These are phyloP conservation scores for Steccherinum ochraceum DNA, from an alignment of 768 basidiomycete species.

Conservation along the genomic window DNA sequence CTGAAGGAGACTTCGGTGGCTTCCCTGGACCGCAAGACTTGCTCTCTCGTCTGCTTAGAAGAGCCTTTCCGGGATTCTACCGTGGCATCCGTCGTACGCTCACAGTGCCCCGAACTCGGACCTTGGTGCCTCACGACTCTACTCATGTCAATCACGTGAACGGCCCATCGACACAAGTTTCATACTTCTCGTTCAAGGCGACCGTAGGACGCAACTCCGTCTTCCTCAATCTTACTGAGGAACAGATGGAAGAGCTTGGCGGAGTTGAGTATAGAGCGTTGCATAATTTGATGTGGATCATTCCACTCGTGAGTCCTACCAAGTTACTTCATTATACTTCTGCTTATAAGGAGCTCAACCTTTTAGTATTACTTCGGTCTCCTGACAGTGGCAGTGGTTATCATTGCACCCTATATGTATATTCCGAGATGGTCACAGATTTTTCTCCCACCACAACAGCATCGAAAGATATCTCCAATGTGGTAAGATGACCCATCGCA, in stretches of 20 bases:
- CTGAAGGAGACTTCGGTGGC: slow-evolving; percentile 18
- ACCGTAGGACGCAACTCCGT: slow-evolving; percentile 69
- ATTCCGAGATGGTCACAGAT: slow-evolving; percentile 30
- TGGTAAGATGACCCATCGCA: slow-evolving; percentile 33
- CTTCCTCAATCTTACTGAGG: slow-evolving; percentile 60
- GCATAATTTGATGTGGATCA: slow-evolving; percentile 71
- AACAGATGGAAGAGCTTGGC: slow-evolving; percentile 83
- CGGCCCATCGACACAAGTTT: slow-evolving; percentile 38
- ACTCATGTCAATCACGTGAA: slow-evolving; percentile 24
- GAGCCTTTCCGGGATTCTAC: slow-evolving; percentile 53
- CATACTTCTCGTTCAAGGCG: slow-evolving; percentile 79
- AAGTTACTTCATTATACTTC: background rate
- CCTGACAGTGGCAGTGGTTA: slow-evolving; percentile 35
- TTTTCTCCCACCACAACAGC: slow-evolving; percentile 30
- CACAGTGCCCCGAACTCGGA: slow-evolving; percentile 66
- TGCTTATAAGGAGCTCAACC: background rate
- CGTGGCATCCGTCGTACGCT: slow-evolving; percentile 55
- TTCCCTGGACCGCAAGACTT: slow-evolving; percentile 27
- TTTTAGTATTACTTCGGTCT: slow-evolving; percentile 39
- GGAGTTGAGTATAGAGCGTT: slow-evolving; percentile 88
- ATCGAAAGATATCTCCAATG: slow-evolving; percentile 31
- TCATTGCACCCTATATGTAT: slow-evolving; percentile 41
- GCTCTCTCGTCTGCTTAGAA: slow-evolving; percentile 29
- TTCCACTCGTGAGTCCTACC: slow-evolving; percentile 56
- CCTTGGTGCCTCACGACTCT: slow-evolving; percentile 29